These are phyloP conservation scores for Candida sanyiensis DNA, from an alignment of 805 yeast species.

Conservation along the genomic window DNA sequence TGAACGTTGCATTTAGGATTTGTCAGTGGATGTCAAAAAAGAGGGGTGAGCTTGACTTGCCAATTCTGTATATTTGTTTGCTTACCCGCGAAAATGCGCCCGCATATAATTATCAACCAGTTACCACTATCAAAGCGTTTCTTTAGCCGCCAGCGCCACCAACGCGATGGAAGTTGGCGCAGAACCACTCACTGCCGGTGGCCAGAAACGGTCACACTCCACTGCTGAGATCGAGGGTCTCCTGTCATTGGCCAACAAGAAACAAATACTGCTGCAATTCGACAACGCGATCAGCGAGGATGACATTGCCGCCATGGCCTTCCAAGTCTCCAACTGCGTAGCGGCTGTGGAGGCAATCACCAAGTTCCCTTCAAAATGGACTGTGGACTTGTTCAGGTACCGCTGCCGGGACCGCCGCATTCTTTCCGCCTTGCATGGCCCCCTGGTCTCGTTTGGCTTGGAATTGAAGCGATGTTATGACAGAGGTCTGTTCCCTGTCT, in stretches of 20 bases:
- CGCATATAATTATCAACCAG: no score
- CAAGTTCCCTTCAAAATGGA: slow-evolving; percentile 6
- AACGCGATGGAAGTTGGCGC: no score
- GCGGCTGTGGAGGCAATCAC: slow-evolving; percentile 3
- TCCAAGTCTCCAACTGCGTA: not conserved
- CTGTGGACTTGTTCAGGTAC: slow-evolving; percentile 7
- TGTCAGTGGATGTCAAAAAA: no score
- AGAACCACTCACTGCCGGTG: no score
- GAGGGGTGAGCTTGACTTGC: no score
- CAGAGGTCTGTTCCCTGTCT: slow-evolving; percentile 3
- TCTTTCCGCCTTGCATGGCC: slow-evolving; percentile 5
- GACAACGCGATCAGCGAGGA: not conserved
- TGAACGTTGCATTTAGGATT: no score
- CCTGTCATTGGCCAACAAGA: not conserved
- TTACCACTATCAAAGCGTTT: no score
- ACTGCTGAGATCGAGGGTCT: not conserved
- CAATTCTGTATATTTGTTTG: no score
- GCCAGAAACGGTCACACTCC: slow-evolving; percentile 1
- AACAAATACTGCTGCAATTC: not conserved
- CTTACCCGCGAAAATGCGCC: no score
- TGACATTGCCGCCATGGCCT: slow-evolving; percentile 1
- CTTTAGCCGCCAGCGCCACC: no score
- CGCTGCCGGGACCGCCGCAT: not conserved
- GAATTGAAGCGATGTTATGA: slow-evolving; percentile 7
- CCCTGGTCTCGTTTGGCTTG: slow-evolving; percentile 6